These are phyloP conservation scores for Yarrowia porcina DNA, from an alignment of 805 yeast genomes.

Conservation along the genomic window DNA sequence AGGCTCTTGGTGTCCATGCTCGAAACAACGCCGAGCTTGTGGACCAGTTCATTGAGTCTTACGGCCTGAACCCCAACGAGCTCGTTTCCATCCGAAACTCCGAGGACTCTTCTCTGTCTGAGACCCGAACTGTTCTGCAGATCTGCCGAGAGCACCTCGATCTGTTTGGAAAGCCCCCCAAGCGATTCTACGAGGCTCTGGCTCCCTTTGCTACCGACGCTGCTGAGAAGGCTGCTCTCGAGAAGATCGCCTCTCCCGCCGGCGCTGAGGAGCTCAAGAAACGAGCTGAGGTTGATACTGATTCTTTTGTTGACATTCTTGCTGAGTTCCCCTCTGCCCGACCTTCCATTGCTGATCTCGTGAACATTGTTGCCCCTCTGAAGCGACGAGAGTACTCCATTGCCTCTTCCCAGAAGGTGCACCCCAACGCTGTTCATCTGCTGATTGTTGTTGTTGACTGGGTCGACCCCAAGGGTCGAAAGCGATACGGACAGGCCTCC, in stretches of 20 bases:
- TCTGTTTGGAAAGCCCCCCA: constrained; percentile 91
- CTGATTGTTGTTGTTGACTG: constrained; percentile 95
- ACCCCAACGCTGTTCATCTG: constrained; percentile 86
- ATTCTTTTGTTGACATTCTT: constrained; percentile 76
- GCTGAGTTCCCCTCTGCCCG: constrained; percentile 76
- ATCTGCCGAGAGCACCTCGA: constrained; percentile 77
- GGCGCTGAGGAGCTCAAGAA: constrained; percentile 84
- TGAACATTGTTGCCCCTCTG: constrained; percentile 72
- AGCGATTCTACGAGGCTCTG: constrained; percentile 84
- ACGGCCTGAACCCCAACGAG: constrained; percentile 67
- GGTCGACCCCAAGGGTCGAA: constrained; percentile 81
- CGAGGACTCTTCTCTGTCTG: constrained; percentile 46
- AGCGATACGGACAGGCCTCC: constrained; percentile 91
- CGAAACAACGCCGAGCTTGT: constrained; percentile 69
- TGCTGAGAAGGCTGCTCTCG: constrained; percentile 58
- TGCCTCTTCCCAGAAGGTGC: constrained; percentile 91
- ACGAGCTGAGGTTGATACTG: constrained; percentile 79
- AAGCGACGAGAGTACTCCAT: constrained; percentile 97
- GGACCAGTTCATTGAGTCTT: constrained; percentile 61
- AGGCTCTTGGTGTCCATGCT: constrained; percentile 94
- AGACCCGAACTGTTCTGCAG: constrained; percentile 80
- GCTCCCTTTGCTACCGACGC: constrained; percentile 70
- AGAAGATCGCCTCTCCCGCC: constrained; percentile 64
- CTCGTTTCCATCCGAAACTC: constrained; percentile 71
- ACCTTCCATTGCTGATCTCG: constrained; percentile 68